Evolutionary conservation across 2,329 filamentous ascomycete species (phyloP).

Genomic region (Alternaria rosae): DNA sequence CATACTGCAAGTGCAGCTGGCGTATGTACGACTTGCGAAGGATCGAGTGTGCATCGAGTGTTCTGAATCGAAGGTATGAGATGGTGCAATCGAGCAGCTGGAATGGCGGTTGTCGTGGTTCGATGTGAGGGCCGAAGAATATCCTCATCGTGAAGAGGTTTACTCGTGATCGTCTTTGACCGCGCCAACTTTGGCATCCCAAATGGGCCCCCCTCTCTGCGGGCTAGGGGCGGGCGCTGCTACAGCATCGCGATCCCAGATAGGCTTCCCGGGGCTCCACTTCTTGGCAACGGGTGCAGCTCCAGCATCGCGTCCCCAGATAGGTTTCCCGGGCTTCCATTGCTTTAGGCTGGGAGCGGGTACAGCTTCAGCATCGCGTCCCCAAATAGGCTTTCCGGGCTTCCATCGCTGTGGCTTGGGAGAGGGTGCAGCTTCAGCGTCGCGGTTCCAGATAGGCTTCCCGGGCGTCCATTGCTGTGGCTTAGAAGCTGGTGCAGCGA

Average conservation of each 20-base stretch:
- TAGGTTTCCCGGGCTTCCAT: conserved; percentile 43
- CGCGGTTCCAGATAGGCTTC: not conserved
- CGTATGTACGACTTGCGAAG: not conserved
- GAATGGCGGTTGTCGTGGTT: not conserved
- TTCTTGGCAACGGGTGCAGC: too few species aligned
- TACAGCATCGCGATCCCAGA: conserved; percentile 45
- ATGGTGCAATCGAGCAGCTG: not conserved
- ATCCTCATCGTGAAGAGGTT: not conserved
- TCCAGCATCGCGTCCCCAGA: conserved; percentile 14
- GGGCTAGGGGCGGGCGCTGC: conserved; percentile 15
- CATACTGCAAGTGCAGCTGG: not conserved
- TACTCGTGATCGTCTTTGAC: conserved; percentile 3
- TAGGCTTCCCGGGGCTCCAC: conserved; percentile 43
- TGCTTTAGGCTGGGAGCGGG: not conserved
- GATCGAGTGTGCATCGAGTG: conserved; percentile 1
- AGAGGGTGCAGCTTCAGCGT: conserved; percentile 17
- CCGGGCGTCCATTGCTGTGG: too few species aligned
- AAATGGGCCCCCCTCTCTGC: not conserved
- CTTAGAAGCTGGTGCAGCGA: conserved; percentile 12
- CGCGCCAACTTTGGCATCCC: not conserved
- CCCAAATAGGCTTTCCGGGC: conserved; percentile 7
- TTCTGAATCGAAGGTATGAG: conserved; percentile 3
- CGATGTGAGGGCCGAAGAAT: not conserved
- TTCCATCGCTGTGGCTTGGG: conserved; percentile 21
- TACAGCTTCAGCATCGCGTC: conserved; percentile 34